Conservation (phyloP, 345 rosid genomes). For the Cochlearia excelsa region DNA sequence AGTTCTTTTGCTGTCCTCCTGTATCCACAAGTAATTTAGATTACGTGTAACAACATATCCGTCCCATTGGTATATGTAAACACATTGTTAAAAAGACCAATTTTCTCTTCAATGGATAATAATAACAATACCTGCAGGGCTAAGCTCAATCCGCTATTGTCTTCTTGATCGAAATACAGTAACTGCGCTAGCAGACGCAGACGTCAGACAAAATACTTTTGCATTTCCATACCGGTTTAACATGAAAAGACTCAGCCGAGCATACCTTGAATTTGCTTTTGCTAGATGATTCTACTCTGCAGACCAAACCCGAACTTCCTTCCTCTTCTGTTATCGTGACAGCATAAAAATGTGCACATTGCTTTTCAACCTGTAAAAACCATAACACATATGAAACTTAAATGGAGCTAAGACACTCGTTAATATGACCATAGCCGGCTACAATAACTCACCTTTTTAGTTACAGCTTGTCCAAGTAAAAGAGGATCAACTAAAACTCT, state of each 20-base stretch:
- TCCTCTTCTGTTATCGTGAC: slow-evolving; percentile 85
- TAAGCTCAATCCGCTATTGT: slow-evolving; percentile 79
- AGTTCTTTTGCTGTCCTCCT: slow-evolving; percentile 89
- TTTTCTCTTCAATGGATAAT: neutral
- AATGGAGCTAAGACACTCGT: slow-evolving; percentile 6
- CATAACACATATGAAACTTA: slow-evolving; percentile 23
- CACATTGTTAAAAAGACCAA: neutral
- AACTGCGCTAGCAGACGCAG: slow-evolving; percentile 56
- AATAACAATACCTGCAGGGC: slow-evolving; percentile 68
- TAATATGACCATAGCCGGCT: slow-evolving; percentile 23
- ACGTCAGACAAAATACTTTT: slow-evolving; percentile 1
- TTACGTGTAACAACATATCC: neutral
- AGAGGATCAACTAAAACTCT: slow-evolving; percentile 62
- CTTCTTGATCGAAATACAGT: slow-evolving; percentile 83
- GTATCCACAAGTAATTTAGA: neutral
- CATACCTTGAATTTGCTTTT: slow-evolving; percentile 98
- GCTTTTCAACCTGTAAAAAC: slow-evolving; percentile 85
- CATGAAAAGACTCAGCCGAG: neutral
- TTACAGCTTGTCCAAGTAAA: slow-evolving; percentile 55
- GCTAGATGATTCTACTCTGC: slow-evolving; percentile 87
- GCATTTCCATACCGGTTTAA: slow-evolving; percentile 20
- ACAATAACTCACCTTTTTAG: slow-evolving; percentile 57
- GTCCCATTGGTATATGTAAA: slow-evolving; percentile 1
- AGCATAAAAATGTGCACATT: slow-evolving; percentile 96
- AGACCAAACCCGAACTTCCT: slow-evolving; percentile 81